These are phyloP conservation scores for Wilcoxina mikolae DNA, from an alignment of 495 filamentous ascomycete genomes.

Conservation along the genomic window DNA sequence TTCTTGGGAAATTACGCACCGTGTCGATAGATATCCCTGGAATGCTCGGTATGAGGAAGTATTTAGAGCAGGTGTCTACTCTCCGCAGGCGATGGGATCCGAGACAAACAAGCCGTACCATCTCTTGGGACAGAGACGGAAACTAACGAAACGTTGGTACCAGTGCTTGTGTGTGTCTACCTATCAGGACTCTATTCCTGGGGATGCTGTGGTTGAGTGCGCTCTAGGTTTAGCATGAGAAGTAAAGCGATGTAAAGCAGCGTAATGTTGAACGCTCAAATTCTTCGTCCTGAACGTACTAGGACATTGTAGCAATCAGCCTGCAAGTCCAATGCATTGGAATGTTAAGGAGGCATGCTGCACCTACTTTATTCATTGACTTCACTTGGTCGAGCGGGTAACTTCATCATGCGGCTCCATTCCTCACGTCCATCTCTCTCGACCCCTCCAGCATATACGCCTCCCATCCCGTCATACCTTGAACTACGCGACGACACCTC, in stretches of 20 bases:
- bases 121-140: background rate
- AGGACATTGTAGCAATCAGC: background rate
- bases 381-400: background rate
- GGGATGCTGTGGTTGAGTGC: no score
- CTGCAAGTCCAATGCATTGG: background rate
- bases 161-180: no score
- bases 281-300: background rate
- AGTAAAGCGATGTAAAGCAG: background rate
- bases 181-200: no score
- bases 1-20: background rate
- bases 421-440: background rate
- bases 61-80: background rate
- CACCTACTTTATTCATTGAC: background rate
- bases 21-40: background rate
- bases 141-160: background rate
- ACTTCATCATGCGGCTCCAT: background rate
- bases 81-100: background rate
- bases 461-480: conserved; percentile 5
- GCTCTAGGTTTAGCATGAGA: no score
- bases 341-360: background rate
- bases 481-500: background rate
- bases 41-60: background rate
- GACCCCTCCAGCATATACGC: background rate
- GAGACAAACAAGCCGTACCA: background rate
- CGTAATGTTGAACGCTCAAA: background rate